Conservation (phyloP, 2,329 filamentous ascomycete genomes). For the Malbranchea cinnamomea region DNA sequence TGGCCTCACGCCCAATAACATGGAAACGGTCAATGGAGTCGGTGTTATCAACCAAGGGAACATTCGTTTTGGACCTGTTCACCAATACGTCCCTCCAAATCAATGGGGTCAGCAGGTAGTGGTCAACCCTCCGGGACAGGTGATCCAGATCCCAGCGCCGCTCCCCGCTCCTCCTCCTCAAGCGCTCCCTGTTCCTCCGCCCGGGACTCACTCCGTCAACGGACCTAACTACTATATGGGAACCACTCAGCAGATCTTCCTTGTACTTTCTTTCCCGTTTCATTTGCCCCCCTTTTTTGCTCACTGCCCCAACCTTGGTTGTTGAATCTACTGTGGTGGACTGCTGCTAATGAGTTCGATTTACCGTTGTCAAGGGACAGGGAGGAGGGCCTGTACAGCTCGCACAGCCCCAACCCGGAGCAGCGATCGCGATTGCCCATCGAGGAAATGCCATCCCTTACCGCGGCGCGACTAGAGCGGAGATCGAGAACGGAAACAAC, state of each 20-base stretch:
- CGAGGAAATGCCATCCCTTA: slow-evolving; percentile 6
- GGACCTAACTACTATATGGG: slow-evolving; percentile 5
- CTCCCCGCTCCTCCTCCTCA: slow-evolving; percentile 4
- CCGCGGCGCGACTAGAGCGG: slow-evolving; percentile 12
- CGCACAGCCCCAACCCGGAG: neutral
- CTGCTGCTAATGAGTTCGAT: too few relatives aligned
- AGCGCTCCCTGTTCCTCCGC: neutral
- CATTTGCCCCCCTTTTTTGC: neutral
- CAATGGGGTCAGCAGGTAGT: slow-evolving; percentile 2
- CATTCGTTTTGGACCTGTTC: too few relatives aligned
- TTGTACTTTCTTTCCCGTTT: slow-evolving; percentile 3
- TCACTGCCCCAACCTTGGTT: neutral
- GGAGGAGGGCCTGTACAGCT: slow-evolving; percentile 5
- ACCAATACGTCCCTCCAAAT: slow-evolving; percentile 8
- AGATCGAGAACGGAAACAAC: too few relatives aligned
- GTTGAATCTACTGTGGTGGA: neutral
- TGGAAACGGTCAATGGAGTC: too few relatives aligned
- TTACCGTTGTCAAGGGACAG: too few relatives aligned
- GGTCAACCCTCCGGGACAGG: slow-evolving; percentile 1
- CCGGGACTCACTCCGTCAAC: too few relatives aligned
- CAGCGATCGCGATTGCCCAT: slow-evolving; percentile 1
- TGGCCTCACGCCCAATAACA: too few relatives aligned
- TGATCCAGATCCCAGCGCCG: too few relatives aligned
- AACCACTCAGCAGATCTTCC: slow-evolving; percentile 9
- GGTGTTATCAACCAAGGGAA: too few relatives aligned